phyloP scores from a whole-genome alignment of 202 grass and related monocot genomes.

The Panicum virgatum region DNA sequence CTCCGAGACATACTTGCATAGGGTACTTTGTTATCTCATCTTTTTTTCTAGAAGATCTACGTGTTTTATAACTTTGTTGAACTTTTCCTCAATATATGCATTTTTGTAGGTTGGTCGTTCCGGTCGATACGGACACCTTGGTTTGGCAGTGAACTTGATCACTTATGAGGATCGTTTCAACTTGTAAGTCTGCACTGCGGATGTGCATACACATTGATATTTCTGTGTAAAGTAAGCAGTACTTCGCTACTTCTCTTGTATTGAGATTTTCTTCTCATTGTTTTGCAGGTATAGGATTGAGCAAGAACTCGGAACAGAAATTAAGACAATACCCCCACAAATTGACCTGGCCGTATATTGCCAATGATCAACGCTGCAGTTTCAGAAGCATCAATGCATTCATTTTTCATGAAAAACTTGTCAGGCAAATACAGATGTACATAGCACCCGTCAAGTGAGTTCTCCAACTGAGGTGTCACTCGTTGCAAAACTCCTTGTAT shows the following conservation, averaged over 20 bases:
- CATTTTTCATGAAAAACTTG: conserved; percentile 9
- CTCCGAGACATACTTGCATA: conserved; percentile 91
- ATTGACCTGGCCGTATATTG: conserved; percentile 86
- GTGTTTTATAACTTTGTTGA: conserved; percentile 2
- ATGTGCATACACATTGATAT: too few species aligned
- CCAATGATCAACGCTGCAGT: conserved; percentile 53
- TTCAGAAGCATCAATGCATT: not conserved
- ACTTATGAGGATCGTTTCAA: conserved; percentile 96
- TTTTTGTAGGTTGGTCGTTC: conserved; percentile 86
- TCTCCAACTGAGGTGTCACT: not conserved
- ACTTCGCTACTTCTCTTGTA: conserved; percentile 8
- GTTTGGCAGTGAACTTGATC: conserved; percentile 92
- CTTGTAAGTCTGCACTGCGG: conserved; percentile 60
- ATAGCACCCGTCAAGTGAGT: conserved; percentile 51
- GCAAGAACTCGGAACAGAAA: conserved; percentile 96
- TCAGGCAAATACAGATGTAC: conserved; percentile 43
- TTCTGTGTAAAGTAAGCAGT: not conserved
- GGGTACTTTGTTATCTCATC: conserved; percentile 51
- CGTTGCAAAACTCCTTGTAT: not conserved
- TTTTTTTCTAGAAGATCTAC: not conserved
- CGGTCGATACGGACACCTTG: conserved; percentile 89
- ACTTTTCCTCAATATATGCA: conserved; percentile 3
- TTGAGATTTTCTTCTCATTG: conserved; percentile 34
- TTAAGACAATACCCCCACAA: conserved; percentile 91
- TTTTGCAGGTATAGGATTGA: conserved; percentile 87